Percentiles rank a stretch among this genome's conserved stretches.
Evolutionary conservation across 352 stramenopile species (phyloP).

Genomic region (Salisapilia sapeloensis): DNA sequence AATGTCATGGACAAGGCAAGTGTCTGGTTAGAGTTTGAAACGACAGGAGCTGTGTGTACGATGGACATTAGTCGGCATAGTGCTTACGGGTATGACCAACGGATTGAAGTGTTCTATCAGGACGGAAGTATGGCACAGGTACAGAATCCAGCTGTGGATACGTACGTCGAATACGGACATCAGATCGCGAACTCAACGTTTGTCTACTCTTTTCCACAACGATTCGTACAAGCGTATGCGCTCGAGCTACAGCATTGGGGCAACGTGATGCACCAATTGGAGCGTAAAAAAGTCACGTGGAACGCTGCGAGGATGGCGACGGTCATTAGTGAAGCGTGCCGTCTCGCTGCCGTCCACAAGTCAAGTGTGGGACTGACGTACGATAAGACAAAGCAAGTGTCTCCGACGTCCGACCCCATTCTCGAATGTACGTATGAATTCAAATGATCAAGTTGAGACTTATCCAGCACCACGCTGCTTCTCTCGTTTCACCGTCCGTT

Average conservation of each 20-base stretch:
- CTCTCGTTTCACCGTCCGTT: constrained; percentile 48
- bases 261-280: constrained; percentile 20
- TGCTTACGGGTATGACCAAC: constrained; percentile 87
- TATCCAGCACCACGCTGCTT: constrained; percentile 54
- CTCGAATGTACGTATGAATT: constrained; percentile 36
- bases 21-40: constrained; percentile 59
- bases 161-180: constrained; percentile 24
- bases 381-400: constrained; percentile 22
- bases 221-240: constrained; percentile 76
- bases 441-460: no score
- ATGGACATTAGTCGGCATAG: constrained; percentile 76
- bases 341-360: constrained; percentile 37
- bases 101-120: constrained; percentile 77
- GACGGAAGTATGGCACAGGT: constrained; percentile 56
- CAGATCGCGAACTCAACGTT: constrained; percentile 30
- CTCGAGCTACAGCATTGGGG: constrained; percentile 78
- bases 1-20: constrained; percentile 75
- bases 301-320: constrained; percentile 60
- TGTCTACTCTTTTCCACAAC: constrained; percentile 77
- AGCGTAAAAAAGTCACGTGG: constrained; percentile 37
- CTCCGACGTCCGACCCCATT: constrained; percentile 19
- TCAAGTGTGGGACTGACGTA: constrained; percentile 55
- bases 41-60: constrained; percentile 65
- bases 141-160: constrained; percentile 48
- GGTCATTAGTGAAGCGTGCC: constrained; percentile 52